Conservation (phyloP, 345 rosid species). For the Raphanus sativus region DNA sequence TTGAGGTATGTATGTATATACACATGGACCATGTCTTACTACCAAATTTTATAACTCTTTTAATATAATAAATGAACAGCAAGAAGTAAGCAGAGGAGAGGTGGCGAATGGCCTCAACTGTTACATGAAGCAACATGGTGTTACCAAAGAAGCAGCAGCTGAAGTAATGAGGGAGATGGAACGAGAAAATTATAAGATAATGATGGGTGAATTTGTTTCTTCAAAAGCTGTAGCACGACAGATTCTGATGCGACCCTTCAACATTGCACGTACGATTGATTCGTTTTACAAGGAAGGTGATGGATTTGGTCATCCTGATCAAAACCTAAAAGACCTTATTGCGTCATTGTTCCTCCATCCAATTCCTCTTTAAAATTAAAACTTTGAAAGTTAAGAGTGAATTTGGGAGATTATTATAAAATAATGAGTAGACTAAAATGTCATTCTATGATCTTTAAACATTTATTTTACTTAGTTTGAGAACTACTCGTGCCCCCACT, state of each 20-base stretch:
- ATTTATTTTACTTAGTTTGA: too few relatives aligned
- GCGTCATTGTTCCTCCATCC: neutral
- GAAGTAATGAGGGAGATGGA: neutral
- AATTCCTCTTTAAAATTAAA: neutral
- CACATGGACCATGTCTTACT: neutral
- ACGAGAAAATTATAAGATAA: neutral
- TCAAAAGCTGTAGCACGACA: conserved; percentile 5
- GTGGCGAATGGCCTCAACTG: conserved; percentile 17
- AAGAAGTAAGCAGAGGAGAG: conserved; percentile 18
- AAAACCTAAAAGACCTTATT: neutral
- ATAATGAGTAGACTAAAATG: too few relatives aligned
- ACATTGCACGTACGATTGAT: conserved; percentile 2
- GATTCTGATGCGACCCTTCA: neutral
- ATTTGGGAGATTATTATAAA: neutral
- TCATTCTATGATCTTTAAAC: neutral
- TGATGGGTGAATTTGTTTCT: neutral
- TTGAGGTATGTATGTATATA: neutral
- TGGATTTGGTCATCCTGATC: neutral
- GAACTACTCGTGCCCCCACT: too few relatives aligned
- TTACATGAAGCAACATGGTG: conserved; percentile 21
- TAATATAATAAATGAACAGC: neutral
- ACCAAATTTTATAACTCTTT: neutral
- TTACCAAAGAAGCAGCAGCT: neutral
- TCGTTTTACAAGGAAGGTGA: neutral
- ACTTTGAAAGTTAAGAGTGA: neutral